Conservation (phyloP, 208 protist genomes). For the Leishmania lainsoni region DNA sequence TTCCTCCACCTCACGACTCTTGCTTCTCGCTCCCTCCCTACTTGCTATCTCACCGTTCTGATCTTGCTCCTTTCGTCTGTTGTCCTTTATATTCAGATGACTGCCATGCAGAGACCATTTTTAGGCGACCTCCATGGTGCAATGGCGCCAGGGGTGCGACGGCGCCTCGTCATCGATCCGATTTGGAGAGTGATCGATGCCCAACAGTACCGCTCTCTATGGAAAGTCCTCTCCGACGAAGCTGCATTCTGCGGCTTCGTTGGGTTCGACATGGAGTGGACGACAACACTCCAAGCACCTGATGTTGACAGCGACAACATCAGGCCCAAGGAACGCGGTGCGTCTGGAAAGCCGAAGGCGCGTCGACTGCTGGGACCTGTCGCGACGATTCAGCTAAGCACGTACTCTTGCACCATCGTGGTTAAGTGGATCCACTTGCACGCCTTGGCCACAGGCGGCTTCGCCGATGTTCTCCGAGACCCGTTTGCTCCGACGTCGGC, state of each 20-base stretch:
- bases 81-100: background rate
- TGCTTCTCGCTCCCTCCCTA: background rate
- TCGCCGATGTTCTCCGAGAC: constrained; percentile 14
- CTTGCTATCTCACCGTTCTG: constrained; percentile 9
- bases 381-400: constrained; percentile 64
- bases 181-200: constrained; percentile 51
- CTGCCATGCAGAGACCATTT: background rate
- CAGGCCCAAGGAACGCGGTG: background rate
- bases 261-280: constrained; percentile 74
- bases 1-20: constrained; percentile 3
- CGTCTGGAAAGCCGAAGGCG: constrained; percentile 4
- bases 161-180: constrained; percentile 47
- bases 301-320: background rate
- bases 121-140: background rate
- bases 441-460: constrained; percentile 21
- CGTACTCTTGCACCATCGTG: constrained; percentile 42
- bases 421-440: constrained; percentile 49
- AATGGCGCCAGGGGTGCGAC: constrained; percentile 3
- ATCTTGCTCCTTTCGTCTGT: constrained; percentile 2
- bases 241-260: constrained; percentile 41
- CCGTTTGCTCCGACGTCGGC: constrained; percentile 31
- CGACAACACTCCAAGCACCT: constrained; percentile 16
- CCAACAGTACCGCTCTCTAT: constrained; percentile 26
- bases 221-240: constrained; percentile 35
- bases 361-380: constrained; percentile 30